Base-by-base conservation (phyloP, 805 yeast species). In the Lachancea fermentati region DNA sequence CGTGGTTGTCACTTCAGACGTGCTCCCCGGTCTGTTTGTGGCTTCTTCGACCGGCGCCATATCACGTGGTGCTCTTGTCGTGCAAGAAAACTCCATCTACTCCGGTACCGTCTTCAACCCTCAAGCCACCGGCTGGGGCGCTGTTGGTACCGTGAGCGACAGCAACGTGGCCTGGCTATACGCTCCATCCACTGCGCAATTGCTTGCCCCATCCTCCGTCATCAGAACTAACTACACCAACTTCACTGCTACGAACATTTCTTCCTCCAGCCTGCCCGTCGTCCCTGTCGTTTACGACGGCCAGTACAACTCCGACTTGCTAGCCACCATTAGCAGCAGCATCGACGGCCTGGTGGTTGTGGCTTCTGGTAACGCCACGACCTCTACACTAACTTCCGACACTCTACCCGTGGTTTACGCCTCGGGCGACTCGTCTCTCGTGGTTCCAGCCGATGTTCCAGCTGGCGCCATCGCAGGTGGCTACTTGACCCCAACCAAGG, bases 261-360 rank as follows among this genome's bases (percentile, higher is more conserved):
- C 44, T 32, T 28, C 43, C 11, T 22, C 36, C 8, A 39, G 36
- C 22, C 22, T 32, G 8, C 47, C 57, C 7, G 37, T 45, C 9
- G 60, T 59, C 4, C 62, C 62, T 37, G 49, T 58, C 24, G 44
- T 57, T 24, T 49, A 49, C 45, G 55, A 57, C 34, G 59, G 52
- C 13, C 53, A 48, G 37, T 44, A 47, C 39, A 40, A 55, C 25
- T 34, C 39, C 11, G 38, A 31, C 17, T 38, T 54, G 37, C 30
- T 51, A 26, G 35, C 38, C 30, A 35, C 51, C 5, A 33, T 55
- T 18, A 42, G 52, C 34, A 34, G 45, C 8, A 34, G 49, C 17
- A 18, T 57, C 29, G 36, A 48, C 15, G 63, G 62, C 19, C 36
- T 58, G 14, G 56, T 58, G 15, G 53, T 58, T 13, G 51, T 55